Base-by-base conservation (phyloP, 1,139 yeast genomes). In the Yamadazyma spencermartinsiae region DNA sequence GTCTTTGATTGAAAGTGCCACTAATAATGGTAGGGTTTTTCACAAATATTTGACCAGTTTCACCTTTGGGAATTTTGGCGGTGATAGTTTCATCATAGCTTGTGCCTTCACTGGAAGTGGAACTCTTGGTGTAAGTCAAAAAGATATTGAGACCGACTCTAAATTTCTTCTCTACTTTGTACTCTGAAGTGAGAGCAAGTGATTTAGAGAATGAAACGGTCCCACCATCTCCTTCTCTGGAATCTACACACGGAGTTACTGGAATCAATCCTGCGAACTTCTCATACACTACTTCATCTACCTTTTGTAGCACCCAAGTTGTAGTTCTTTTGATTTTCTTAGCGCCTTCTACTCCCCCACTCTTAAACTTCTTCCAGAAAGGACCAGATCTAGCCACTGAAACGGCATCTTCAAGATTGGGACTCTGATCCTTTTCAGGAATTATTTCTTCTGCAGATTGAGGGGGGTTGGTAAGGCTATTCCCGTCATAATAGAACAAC, bases 171-270 rank as follows among this genome's bases (percentile, higher is more conserved):
- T 42, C 46, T 8, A 34, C 23, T 13, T 28, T 38, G 23, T 32
- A 9, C 9, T 39, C 41, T 3, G 40, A 16, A 2, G 39, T 11
- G 5, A 40, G 26, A 1, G 45, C 31, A 8, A 38, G 30, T 1
- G 47, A 46, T 21, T 46, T 38, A 12, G 40, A 38, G 17, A 43
- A 39, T 17, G 42, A 17, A 5, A 49, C 31, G 1, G 49, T 37
- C 1, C 52, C 53, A 2, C 52, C 52, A 34, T 42, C 50, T 8
- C 50, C 51, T 13, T 35, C 28, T 1, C 43, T 36, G 3, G 45
- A 38, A 34, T 46, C 51, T 4, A 49, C 25, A 39, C 53, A 49
- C 2, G 50, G 46, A 8, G 42, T 43, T 1, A 47, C 38, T 10
- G 52, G 50, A 7, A 47, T n/a, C 10, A 36, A 24, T 9, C 38